Conservation (phyloP, 805 yeast genomes). For the Maudiozyma turicensis region DNA sequence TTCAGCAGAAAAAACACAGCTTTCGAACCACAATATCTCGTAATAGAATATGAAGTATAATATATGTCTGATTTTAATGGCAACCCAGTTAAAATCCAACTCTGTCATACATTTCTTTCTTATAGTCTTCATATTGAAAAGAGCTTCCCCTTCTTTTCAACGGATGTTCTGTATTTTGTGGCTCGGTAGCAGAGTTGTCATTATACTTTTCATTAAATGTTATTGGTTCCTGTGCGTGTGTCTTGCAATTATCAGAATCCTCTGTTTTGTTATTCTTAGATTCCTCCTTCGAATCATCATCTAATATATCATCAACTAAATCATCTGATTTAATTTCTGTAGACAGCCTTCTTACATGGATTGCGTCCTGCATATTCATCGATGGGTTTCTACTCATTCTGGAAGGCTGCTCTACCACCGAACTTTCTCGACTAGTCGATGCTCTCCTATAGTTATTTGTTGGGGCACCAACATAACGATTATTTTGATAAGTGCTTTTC, state of each 20-base stretch:
- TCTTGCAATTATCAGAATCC: neutral
- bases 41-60: neutral
- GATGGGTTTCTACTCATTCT: neutral
- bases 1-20: too few species aligned
- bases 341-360: conserved; percentile 5
- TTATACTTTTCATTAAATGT: neutral
- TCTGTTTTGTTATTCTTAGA: too few species aligned
- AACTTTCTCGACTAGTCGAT: neutral
- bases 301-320: neutral
- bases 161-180: neutral
- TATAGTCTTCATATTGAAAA: conserved; percentile 10
- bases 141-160: conserved; percentile 12
- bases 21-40: too few species aligned
- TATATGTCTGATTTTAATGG: too few species aligned
- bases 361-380: conserved; percentile 1
- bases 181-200: neutral
- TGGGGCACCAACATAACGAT: conserved; percentile 1
- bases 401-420: neutral
- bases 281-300: neutral
- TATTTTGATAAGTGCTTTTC: conserved; percentile 2
- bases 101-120: conserved; percentile 14
- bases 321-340: conserved; percentile 1
- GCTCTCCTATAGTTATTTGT: conserved; percentile 2
- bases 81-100: neutral
- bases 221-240: neutral